Evolutionary conservation across 495 filamentous ascomycete species (phyloP).

Genomic region (Aspergillus panamensis): DNA sequence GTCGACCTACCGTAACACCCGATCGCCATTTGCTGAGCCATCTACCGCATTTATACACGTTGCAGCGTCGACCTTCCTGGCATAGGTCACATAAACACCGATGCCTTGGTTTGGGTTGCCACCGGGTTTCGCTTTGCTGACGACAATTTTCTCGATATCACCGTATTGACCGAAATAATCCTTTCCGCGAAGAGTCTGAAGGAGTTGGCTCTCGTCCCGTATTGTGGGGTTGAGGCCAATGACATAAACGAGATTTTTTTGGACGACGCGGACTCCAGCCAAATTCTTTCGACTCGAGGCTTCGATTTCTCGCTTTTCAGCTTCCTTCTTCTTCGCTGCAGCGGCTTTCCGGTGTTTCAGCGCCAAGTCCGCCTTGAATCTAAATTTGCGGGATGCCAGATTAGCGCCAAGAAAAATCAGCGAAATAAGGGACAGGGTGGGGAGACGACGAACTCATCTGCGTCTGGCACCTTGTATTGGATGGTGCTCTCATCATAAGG

Average conservation of each 20-base stretch:
- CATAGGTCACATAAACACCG: slow-evolving; percentile 96
- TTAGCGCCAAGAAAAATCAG: slow-evolving; percentile 26
- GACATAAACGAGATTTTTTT: slow-evolving; percentile 98
- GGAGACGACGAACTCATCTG: slow-evolving; percentile 72
- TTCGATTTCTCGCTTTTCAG: slow-evolving; percentile 92
- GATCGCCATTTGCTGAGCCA: slow-evolving; percentile 84
- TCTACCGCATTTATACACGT: slow-evolving; percentile 89
- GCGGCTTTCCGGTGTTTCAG: slow-evolving; percentile 89
- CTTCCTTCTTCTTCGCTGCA: slow-evolving; percentile 89
- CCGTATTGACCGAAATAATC: slow-evolving; percentile 99
- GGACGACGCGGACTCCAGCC: slow-evolving; percentile 88
- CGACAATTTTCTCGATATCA: slow-evolving; percentile 97
- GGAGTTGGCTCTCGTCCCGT: slow-evolving; percentile 77
- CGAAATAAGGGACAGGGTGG: slow-evolving; percentile 2
- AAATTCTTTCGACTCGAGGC: slow-evolving; percentile 91
- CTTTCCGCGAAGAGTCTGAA: slow-evolving; percentile 78
- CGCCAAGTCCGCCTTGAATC: slow-evolving; percentile 80
- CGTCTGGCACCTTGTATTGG: slow-evolving; percentile 88
- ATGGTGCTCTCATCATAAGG: slow-evolving; percentile 95
- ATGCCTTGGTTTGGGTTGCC: slow-evolving; percentile 73
- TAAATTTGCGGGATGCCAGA: slow-evolving; percentile 22
- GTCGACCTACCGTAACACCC: slow-evolving; percentile 60
- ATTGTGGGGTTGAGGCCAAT: slow-evolving; percentile 88
- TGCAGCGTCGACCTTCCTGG: slow-evolving; percentile 79
- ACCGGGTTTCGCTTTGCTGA: slow-evolving; percentile 85